These are phyloP conservation scores for Passiflora organensis DNA, from an alignment of 345 rosid species.

Conservation along the genomic window DNA sequence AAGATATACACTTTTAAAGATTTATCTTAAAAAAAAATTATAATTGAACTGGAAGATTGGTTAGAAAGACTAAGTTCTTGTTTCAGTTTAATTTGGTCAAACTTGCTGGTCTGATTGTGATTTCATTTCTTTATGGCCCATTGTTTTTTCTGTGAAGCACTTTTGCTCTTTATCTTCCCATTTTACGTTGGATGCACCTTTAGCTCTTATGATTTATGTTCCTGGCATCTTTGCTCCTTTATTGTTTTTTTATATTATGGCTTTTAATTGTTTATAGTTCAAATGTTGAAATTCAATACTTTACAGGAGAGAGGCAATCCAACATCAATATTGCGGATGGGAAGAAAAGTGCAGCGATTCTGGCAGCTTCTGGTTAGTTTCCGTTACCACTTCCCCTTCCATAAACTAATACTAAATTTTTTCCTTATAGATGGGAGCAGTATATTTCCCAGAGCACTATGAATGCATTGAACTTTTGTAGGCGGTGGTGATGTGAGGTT, in stretches of 20 bases:
- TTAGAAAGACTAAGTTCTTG: no score
- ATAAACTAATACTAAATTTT: neutral
- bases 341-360: slow-evolving; percentile 58
- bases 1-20: no score
- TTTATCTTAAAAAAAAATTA: no score
- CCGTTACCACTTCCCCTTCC: neutral
- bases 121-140: no score
- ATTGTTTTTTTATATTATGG: neutral
- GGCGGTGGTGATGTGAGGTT: neutral
- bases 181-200: neutral
- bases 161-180: neutral
- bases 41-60: no score
- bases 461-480: neutral
- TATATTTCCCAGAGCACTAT: neutral
- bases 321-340: slow-evolving; percentile 88
- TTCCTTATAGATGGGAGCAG: neutral
- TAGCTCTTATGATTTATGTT: neutral
- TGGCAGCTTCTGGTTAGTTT: slow-evolving; percentile 49
- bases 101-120: no score
- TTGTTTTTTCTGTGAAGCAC: neutral
- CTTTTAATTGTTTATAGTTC: neutral
- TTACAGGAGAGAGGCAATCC: slow-evolving; percentile 58
- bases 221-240: neutral
- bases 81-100: no score
- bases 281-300: slow-evolving; percentile 9